Evolutionary conservation across 208 protist species (phyloP).

Genomic region (Sergeia podlipaevii): DNA sequence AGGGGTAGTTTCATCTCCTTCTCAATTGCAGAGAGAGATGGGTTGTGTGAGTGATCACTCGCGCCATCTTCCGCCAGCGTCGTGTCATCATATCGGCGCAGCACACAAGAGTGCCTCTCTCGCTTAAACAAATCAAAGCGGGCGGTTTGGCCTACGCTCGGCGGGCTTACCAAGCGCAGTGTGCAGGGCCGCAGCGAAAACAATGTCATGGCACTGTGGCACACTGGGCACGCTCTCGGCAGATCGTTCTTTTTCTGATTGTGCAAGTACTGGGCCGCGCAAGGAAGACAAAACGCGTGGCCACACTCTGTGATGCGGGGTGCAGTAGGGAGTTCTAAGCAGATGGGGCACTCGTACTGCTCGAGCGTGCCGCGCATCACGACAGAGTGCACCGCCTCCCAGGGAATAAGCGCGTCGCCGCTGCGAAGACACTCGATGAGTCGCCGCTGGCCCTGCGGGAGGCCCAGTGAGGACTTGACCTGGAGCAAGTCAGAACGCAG

Average conservation of each 20-base stretch:
- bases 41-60: background rate
- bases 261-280: constrained; percentile 68
- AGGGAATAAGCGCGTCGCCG: constrained; percentile 59
- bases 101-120: constrained; percentile 43
- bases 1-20: constrained; percentile 29
- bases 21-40: background rate
- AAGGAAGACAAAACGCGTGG: constrained; percentile 79
- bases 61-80: background rate
- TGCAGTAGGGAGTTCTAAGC: constrained; percentile 58
- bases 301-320: constrained; percentile 86
- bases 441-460: constrained; percentile 57
- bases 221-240: constrained; percentile 74
- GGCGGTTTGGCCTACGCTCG: constrained; percentile 14
- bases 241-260: constrained; percentile 31
- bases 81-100: constrained; percentile 70
- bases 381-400: constrained; percentile 77
- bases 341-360: constrained; percentile 85
- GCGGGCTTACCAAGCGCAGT: constrained; percentile 28
- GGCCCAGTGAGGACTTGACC: constrained; percentile 19
- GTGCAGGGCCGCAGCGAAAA: constrained; percentile 61
- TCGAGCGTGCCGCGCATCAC: constrained; percentile 65
- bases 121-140: constrained; percentile 71
- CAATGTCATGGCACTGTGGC: constrained; percentile 40
- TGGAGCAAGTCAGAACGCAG: constrained; percentile 58
- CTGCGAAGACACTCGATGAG: constrained; percentile 53